phyloP scores from a whole-genome alignment of 139 green algal species.

The Coelastrella sp. region DNA sequence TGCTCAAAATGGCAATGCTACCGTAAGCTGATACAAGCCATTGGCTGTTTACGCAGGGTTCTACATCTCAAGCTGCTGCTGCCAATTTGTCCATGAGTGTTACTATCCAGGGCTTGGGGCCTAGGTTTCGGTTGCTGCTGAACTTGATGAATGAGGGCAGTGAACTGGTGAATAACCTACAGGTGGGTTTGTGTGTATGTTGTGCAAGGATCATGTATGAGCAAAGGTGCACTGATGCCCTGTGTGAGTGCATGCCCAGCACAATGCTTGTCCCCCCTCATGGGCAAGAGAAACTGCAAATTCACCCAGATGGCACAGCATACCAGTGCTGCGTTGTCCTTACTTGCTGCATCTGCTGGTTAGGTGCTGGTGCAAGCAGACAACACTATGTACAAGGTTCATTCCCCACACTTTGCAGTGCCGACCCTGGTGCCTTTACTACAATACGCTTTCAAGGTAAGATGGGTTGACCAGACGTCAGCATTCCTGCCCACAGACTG shows the following conservation, averaged over 20 bases:
- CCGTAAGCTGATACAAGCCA: not conserved
- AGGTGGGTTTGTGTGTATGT: conserved; percentile 32
- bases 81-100: conserved; percentile 64
- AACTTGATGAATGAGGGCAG: conserved; percentile 68
- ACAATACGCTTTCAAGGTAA: conserved; percentile 66
- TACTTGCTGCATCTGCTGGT: conserved; percentile 39
- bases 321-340: no score
- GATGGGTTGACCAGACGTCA: not conserved
- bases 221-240: not conserved
- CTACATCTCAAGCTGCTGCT: conserved; percentile 59
- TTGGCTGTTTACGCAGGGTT: not conserved
- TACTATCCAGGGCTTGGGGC: conserved; percentile 68
- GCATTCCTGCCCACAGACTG: not conserved
- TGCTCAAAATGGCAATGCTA: no score
- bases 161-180: conserved; percentile 58
- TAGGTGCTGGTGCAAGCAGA: conserved; percentile 45
- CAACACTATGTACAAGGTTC: conserved; percentile 56
- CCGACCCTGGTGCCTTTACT: conserved; percentile 67
- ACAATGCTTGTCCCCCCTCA: not conserved
- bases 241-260: not conserved
- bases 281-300: not conserved
- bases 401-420: conserved; percentile 50
- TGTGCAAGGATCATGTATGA: not conserved
- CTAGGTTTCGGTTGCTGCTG: conserved; percentile 73
- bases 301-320: not conserved